phyloP scores from a whole-genome alignment of 257 asterid species.

The Catharanthus roseus region DNA sequence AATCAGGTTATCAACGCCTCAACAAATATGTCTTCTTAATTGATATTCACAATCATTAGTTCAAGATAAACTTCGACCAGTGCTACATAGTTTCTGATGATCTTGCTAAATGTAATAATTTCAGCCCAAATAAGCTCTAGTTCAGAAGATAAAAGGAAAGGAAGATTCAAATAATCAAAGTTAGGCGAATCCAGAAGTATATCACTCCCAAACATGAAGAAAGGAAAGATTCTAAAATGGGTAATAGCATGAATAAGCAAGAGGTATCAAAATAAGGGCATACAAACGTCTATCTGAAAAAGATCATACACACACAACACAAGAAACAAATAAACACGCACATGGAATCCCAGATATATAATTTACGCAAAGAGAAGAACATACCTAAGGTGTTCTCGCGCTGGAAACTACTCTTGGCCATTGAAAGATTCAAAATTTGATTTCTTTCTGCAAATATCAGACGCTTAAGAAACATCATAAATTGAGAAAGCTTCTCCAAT shows the following conservation, averaged over 20 bases:
- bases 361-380: neutral
- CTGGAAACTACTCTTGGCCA: constrained; percentile 65
- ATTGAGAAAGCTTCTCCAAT: neutral
- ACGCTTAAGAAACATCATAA: constrained; percentile 35
- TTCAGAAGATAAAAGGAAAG: neutral
- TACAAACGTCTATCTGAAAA: too few species aligned
- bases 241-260: too few species aligned
- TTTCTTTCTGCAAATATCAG: constrained; percentile 47
- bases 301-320: neutral
- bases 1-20: neutral
- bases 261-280: neutral
- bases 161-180: neutral
- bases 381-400: constrained; percentile 61
- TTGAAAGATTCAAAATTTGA: constrained; percentile 35
- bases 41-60: neutral
- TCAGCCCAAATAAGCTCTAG: neutral
- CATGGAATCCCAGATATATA: neutral
- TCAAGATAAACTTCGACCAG: constrained; percentile 1
- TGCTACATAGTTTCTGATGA: neutral
- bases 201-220: neutral
- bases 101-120: neutral
- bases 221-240: too few species aligned
- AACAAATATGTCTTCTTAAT: neutral
- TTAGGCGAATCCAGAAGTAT: neutral
- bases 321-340: neutral